Base-by-base conservation (phyloP, 805 yeast genomes). In the Zygoascus biomembranicola region DNA sequence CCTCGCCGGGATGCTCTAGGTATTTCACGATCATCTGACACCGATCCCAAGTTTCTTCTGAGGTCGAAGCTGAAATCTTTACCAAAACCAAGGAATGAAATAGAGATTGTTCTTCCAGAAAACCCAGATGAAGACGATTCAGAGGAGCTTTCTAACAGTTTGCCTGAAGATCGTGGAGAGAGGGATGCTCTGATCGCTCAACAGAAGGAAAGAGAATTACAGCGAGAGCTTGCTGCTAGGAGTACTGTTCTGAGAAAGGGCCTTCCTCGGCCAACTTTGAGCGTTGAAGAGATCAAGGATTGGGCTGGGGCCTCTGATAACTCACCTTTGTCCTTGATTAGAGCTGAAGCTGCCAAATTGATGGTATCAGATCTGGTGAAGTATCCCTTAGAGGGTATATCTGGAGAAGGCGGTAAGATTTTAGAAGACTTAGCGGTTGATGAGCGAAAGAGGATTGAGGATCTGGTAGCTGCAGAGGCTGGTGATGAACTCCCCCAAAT, bases 221-320 rank as follows among this genome's bases (percentile, higher is more conserved):
- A 55, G 43, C 55, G 54, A 26, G 68, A 66, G 11, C 55, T 69
- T 37, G 58, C 69, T 8, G 64, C 80, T 42, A 61, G 80, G 48
- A 77, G 85, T 0, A 73, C 69, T 54, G 82, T 71, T 1, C 65
- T 79, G 1, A 79, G 77, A 59, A 63, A 66, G 49, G 77, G 71
- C 0, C 67, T 81, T 8, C 69, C 72, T 50, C 58, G 62, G 45
- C 65, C 69, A 8, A 13, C 32, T 5, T 31, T 28, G n/a, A 32
- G 18, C 10, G 9, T 28, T 10, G 50, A 42, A 5, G 54, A 31
- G n/a, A 6, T 19, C 19, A 11, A 37, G 28, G 16, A 13, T 39
- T 42, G 42, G 37, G 13, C 14, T 16, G n/a, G 20, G 13, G 16
- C 52, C 19, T 50, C 59, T 8, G 59, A 59, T 6, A 18, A 37